Conservation (phyloP, 1,139 yeast genomes). For the Sugiyamaella castrensis region DNA sequence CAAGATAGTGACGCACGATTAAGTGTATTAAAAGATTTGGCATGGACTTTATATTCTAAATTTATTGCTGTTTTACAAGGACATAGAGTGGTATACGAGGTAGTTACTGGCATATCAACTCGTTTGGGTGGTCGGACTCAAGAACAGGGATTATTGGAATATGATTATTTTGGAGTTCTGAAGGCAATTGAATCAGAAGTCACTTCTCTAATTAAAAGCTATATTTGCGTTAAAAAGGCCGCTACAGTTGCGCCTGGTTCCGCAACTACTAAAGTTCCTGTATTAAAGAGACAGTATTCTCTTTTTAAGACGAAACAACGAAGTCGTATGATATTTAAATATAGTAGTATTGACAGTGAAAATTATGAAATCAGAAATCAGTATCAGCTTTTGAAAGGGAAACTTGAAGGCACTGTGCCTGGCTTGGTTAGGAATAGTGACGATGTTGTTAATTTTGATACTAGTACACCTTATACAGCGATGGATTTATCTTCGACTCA, state of each 20-base stretch:
- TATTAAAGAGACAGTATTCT: slow-evolving; percentile 8
- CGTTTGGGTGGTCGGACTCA: slow-evolving; percentile 20
- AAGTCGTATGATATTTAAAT: slow-evolving; percentile 23
- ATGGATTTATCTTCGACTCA: slow-evolving; percentile 2
- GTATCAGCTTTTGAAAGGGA: slow-evolving; percentile 26
- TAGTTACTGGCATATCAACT: slow-evolving; percentile 42
- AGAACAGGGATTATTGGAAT: slow-evolving; percentile 29
- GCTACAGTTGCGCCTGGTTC: slow-evolving; percentile 13
- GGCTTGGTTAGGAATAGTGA: slow-evolving; percentile 33
- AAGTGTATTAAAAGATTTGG: slow-evolving; percentile 62
- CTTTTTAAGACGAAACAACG: slow-evolving; percentile 2
- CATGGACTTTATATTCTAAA: slow-evolving; percentile 64
- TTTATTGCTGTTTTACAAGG: slow-evolving; percentile 64
- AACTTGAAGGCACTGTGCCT: slow-evolving; percentile 37
- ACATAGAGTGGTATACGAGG: slow-evolving; percentile 63
- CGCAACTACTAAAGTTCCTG: slow-evolving; percentile 4
- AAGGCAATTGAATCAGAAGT: slow-evolving; percentile 55
- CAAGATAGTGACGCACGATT: slow-evolving; percentile 50
- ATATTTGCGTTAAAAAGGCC: slow-evolving; percentile 44
- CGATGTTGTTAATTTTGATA: slow-evolving; percentile 6
- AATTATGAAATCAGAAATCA: slow-evolving; percentile 30
- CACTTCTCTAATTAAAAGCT: slow-evolving; percentile 52
- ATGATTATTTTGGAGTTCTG: slow-evolving; percentile 59
- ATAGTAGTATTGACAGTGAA: slow-evolving; percentile 28
- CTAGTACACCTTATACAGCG: slow-evolving; percentile 14